phyloP scores from a whole-genome alignment of 2,329 filamentous ascomycete genomes.

The Apiospora koreana region DNA sequence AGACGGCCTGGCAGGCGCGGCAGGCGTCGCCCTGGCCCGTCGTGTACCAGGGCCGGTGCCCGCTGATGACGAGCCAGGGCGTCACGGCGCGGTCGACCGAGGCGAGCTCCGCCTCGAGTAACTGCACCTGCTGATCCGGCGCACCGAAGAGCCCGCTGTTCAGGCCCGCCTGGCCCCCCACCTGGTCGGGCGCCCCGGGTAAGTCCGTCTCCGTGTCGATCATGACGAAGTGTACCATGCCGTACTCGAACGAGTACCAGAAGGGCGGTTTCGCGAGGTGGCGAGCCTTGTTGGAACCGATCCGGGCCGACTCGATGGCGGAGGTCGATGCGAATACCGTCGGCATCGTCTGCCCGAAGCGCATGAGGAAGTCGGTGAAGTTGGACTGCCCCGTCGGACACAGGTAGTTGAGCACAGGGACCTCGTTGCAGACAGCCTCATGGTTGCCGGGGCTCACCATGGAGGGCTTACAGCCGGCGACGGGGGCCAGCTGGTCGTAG shows the following conservation, averaged over 20 bases:
- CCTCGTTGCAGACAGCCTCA: constrained; percentile 54
- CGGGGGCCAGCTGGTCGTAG: constrained; percentile 55
- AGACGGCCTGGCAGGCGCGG: constrained; percentile 49
- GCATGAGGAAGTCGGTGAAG: constrained; percentile 60
- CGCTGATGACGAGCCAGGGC: constrained; percentile 52
- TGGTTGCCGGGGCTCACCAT: constrained; percentile 61
- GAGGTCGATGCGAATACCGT: constrained; percentile 52
- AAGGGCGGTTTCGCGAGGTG: constrained; percentile 52
- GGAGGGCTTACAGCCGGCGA: constrained; percentile 56
- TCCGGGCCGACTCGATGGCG: constrained; percentile 38
- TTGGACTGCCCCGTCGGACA: constrained; percentile 58
- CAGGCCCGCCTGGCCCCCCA: constrained; percentile 40
- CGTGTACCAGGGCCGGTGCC: constrained; percentile 50
- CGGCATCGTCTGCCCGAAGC: constrained; percentile 55
- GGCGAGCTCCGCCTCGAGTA: constrained; percentile 55
- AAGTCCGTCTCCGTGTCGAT: constrained; percentile 62
- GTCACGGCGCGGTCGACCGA: constrained; percentile 57
- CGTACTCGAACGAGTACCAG: constrained; percentile 63
- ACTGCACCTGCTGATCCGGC: constrained; percentile 51
- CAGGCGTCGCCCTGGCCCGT: constrained; percentile 38
- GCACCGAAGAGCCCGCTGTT: constrained; percentile 52
- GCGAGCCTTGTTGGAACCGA: constrained; percentile 46
- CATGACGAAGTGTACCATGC: constrained; percentile 56
- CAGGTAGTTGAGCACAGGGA: constrained; percentile 33
- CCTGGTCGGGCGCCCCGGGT: constrained; percentile 30